These are phyloP conservation scores for Botrytis porri DNA, from an alignment of 2,329 filamentous ascomycete genomes.

Conservation along the genomic window DNA sequence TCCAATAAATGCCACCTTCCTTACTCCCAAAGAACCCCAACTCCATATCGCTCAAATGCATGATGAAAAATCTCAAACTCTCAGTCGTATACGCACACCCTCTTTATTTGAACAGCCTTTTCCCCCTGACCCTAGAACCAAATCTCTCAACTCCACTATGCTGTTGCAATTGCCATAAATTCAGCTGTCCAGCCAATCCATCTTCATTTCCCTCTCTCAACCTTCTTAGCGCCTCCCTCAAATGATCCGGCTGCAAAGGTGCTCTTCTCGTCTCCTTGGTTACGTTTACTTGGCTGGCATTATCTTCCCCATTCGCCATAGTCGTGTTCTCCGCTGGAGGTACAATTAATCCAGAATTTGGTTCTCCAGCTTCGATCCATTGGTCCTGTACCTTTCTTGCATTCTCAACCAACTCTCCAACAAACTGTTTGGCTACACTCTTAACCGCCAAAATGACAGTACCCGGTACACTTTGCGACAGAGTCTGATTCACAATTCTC, in stretches of 20 bases:
- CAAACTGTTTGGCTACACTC: slow-evolving; percentile 72
- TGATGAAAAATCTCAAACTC: background rate
- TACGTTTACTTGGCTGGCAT: slow-evolving; percentile 36
- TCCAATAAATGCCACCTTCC: background rate
- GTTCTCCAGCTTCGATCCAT: slow-evolving; percentile 61
- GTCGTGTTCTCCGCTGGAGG: slow-evolving; percentile 37
- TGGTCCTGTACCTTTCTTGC: slow-evolving; percentile 70
- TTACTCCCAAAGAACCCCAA: background rate
- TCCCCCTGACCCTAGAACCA: slow-evolving; percentile 33
- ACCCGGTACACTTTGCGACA: slow-evolving; percentile 73
- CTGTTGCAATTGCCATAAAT: slow-evolving; percentile 60
- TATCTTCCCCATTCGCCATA: slow-evolving; percentile 22
- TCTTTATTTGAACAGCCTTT: slow-evolving; percentile 36
- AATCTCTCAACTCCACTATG: slow-evolving; percentile 59
- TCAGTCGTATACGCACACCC: background rate
- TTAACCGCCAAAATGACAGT: slow-evolving; percentile 74
- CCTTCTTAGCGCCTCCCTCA: slow-evolving; percentile 68
- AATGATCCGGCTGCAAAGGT: slow-evolving; percentile 69
- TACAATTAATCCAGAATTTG: slow-evolving; percentile 52
- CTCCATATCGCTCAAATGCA: slow-evolving; percentile 11
- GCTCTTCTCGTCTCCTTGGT: slow-evolving; percentile 44
- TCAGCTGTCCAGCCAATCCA: slow-evolving; percentile 55
- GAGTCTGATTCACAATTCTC: slow-evolving; percentile 75
- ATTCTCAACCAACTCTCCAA: slow-evolving; percentile 71
- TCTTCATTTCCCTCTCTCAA: slow-evolving; percentile 63